Conservation (phyloP, 2,329 filamentous ascomycete genomes). For the Verruconis gallopava region DNA sequence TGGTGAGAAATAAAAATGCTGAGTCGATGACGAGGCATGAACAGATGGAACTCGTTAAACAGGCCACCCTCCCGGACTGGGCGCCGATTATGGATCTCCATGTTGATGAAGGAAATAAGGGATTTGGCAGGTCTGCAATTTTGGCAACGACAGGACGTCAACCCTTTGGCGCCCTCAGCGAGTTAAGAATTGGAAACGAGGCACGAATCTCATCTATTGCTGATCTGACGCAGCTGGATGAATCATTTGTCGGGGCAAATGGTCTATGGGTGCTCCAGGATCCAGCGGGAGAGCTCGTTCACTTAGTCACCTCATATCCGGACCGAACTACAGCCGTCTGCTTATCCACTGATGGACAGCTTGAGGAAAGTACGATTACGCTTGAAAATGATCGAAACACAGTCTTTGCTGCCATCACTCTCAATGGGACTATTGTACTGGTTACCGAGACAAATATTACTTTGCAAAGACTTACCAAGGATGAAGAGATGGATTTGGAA, state of each 20-base stretch:
- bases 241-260: conserved; percentile 21
- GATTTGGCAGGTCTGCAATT: conserved; percentile 16
- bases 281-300: not conserved
- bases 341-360: not conserved
- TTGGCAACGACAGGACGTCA: conserved; percentile 25
- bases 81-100: conserved; percentile 38
- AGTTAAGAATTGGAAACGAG: conserved; percentile 30
- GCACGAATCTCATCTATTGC: conserved; percentile 19
- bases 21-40: conserved; percentile 1
- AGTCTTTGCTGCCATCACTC: too few species aligned
- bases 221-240: conserved; percentile 16
- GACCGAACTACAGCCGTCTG: not conserved
- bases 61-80: conserved; percentile 44
- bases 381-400: too few species aligned
- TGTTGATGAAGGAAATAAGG: conserved; percentile 17
- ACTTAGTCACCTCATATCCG: conserved; percentile 7
- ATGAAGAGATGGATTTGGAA: too few species aligned
- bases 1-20: not conserved
- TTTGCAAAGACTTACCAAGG: too few species aligned
- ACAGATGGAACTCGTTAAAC: not conserved
- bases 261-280: conserved; percentile 12
- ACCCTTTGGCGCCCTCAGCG: conserved; percentile 31
- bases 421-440: too few species aligned
- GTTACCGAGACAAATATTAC: too few species aligned
- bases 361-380: too few species aligned